Base-by-base conservation (phyloP, 371 early-diverging fungal species). In the Lichtheimia corymbifera region DNA sequence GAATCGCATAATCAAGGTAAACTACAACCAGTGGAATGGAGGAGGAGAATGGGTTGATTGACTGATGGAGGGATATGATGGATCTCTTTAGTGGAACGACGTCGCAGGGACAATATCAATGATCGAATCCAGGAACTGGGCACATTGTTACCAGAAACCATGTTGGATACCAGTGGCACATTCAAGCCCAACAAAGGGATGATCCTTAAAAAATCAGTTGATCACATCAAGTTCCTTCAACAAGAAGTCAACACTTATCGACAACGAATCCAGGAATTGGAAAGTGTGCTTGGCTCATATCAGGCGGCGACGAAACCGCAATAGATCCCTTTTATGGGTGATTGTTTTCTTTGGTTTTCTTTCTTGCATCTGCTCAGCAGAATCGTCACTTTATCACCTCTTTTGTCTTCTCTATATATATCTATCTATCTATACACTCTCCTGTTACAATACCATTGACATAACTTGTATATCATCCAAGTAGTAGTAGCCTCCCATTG, bases 101-200 rank as follows among this genome's bases (percentile, higher is more conserved):
- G 98, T 40, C 79, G 98, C 35, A 84, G 98, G 41, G 98, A 97
- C 67, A 93, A 95, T 77, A 97, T 97, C 76, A 97, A 97, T 72
- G 98, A 97, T 68, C 91, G 92, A 63, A 97, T 97, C 63, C 92
- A 94, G 63, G 97, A 97, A 70, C 84, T 97, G 24, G 83, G 87
- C 25, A 83, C 82, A 15, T 73, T 97, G 51, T 76, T 97, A 27
- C 98, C 98, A 12, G 89, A 88, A 40, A 49, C 70, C 35, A 83
- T 78, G 58, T 64, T 81, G 56, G 92, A 88, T 59, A 70, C 67
- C 17, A 90, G 83, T 62, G 70, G 67, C 25, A 87, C 89, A 73
- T 90, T 90, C 50, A 91, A 92, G 74, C 90, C 88, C 14, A 91
- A 93, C 76, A 93, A 93, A 70, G 93, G 93, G 7, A 76, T 80